Base-by-base conservation (phyloP, 2,329 filamentous ascomycete genomes). In the Hirsutella rhossiliensis region DNA sequence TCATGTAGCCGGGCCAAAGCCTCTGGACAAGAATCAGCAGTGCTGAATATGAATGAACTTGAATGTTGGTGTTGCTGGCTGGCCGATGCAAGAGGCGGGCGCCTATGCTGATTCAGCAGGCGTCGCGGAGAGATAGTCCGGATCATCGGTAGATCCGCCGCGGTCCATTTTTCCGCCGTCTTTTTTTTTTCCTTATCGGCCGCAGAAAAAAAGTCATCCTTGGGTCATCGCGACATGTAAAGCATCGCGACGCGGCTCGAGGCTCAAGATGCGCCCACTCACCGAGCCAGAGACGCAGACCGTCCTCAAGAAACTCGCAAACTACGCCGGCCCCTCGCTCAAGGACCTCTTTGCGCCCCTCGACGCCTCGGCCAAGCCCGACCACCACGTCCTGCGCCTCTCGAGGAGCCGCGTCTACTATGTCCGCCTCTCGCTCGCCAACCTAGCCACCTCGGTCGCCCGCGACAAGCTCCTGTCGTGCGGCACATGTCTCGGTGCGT, bases 241-340 rank as follows among this genome's bases (percentile, higher is more conserved):
- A 32, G 29, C 8, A 30, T 5, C 5, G 32, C 32, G 7, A n/a
- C 8, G 6, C 32, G 32, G 12, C 34, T 15, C 15, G 4, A 36
- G 8, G 15, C 18, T 9, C n/a, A 44, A 19, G 40, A 94, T 94
- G 87, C 78, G 87, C 45, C 78, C 83, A 43, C 78, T 95, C 52
- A 92, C 87, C 45, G 87, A 87, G 63, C 65, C 71, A 58, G 84
- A 88, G 67, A 85, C 82, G 46, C 79, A 85, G 62, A 85, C 84
- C 2, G 79, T 96, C 56, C 94, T 96, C 65, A 78, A 82, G 54
- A 95, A 97, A 71, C 79, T 98, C 36, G 92, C 92, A 46, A 86
- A 88, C 64, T 98, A 97, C 71, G 92, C 86, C 20, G 88, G 89
- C 53, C 78, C 77, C 56, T 89, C 85, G 17, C 76, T 96, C 54